Evolutionary conservation across 352 stramenopile species (phyloP).

Genomic region (Elongisporangium prolatum): DNA sequence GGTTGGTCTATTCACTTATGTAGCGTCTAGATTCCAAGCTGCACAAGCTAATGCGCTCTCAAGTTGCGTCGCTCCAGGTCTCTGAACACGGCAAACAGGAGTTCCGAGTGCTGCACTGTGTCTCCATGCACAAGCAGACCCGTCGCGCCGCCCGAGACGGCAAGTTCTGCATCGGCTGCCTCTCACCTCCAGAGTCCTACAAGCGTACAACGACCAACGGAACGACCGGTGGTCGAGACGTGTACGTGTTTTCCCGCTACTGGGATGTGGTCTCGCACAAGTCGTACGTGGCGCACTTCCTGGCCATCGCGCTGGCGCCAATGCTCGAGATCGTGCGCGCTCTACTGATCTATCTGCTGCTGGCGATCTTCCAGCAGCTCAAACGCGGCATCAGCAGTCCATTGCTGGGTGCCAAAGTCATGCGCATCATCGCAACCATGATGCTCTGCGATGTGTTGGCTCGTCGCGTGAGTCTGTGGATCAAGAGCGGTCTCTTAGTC

Average conservation of each 20-base stretch:
- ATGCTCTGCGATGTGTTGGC: slow-evolving; percentile 52
- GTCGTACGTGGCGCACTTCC: slow-evolving; percentile 60
- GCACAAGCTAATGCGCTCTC: neutral
- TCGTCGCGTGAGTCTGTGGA: slow-evolving; percentile 51
- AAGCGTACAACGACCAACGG: slow-evolving; percentile 14
- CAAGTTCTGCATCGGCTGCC: slow-evolving; percentile 59
- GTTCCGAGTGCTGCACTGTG: slow-evolving; percentile 76
- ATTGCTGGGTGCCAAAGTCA: slow-evolving; percentile 31
- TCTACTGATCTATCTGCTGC: slow-evolving; percentile 59
- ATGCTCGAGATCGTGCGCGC: slow-evolving; percentile 60
- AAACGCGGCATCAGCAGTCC: neutral
- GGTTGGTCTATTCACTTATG: slow-evolving; percentile 11
- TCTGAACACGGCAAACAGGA: slow-evolving; percentile 56
- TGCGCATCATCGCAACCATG: slow-evolving; percentile 43
- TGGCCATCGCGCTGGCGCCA: slow-evolving; percentile 51
- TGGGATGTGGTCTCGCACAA: slow-evolving; percentile 80
- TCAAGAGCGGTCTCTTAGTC: slow-evolving; percentile 74
- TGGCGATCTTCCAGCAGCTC: slow-evolving; percentile 44
- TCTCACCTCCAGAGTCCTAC: slow-evolving; percentile 45
- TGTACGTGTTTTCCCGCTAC: slow-evolving; percentile 84
- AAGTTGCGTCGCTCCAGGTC: slow-evolving; percentile 68
- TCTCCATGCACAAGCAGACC: slow-evolving; percentile 34
- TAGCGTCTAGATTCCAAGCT: neutral
- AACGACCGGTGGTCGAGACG: slow-evolving; percentile 14
- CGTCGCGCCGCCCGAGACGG: slow-evolving; percentile 23